phyloP scores from a whole-genome alignment of 2,329 filamentous ascomycete genomes.

The Penicillium sp. region DNA sequence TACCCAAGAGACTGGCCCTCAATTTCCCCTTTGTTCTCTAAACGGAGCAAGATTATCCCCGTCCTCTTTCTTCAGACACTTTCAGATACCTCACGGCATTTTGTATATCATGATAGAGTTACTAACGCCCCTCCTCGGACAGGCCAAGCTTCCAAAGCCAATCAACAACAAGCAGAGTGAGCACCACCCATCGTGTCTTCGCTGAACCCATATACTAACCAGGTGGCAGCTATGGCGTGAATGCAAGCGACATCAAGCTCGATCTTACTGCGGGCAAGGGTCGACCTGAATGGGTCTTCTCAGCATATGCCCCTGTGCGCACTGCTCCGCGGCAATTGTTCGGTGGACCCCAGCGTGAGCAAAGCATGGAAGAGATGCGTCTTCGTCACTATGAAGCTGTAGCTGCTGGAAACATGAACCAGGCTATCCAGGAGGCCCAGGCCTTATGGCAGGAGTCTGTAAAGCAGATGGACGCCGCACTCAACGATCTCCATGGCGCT shows the following conservation, averaged over 20 bases:
- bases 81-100: too few relatives aligned
- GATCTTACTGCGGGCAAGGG: conserved; percentile 64
- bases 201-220: conserved; percentile 20
- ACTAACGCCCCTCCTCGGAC: too few relatives aligned
- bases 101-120: too few relatives aligned
- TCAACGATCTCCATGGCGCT: conserved; percentile 69
- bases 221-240: conserved; percentile 52
- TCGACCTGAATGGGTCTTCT: conserved; percentile 79
- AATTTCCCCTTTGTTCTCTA: too few relatives aligned
- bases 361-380: conserved; percentile 84
- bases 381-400: conserved; percentile 66
- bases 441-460: conserved; percentile 62
- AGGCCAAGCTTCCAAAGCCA: too few relatives aligned
- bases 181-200: background rate
- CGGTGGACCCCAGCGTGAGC: conserved; percentile 72
- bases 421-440: conserved; percentile 52
- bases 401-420: conserved; percentile 58
- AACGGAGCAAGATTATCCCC: too few relatives aligned
- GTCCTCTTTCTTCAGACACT: too few relatives aligned
- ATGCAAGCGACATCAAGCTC: conserved; percentile 57
- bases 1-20: too few relatives aligned
- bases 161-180: background rate
- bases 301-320: conserved; percentile 74
- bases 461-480: conserved; percentile 68
- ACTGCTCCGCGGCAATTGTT: conserved; percentile 80